A percentile compares a stretch with the other conserved stretches of the same genome.
Conservation (phyloP, 1,139 yeast genomes). For the Pichia terricola region DNA sequence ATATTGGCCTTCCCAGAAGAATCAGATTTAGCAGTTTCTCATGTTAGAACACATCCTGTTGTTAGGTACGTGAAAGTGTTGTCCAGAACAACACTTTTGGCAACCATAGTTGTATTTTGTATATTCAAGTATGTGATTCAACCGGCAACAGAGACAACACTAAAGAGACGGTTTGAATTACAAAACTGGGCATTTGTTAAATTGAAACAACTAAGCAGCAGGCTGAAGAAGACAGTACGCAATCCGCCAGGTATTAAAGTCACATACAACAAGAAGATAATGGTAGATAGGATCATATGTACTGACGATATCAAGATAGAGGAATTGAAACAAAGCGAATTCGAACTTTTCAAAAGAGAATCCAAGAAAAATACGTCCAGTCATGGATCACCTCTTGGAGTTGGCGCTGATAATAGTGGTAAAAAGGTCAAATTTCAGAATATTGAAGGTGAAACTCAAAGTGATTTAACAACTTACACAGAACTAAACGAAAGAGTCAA, state of each 20-base stretch:
- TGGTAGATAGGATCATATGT: slow-evolving; percentile 32
- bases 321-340: slow-evolving; percentile 5
- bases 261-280: slow-evolving; percentile 31
- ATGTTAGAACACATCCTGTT: slow-evolving; percentile 17
- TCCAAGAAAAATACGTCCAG: neutral
- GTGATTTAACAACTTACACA: slow-evolving; percentile 3
- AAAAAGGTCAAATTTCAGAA: slow-evolving; percentile 20
- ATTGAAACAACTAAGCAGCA: slow-evolving; percentile 13
- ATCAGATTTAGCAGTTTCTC: slow-evolving; percentile 3
- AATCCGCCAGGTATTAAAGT: slow-evolving; percentile 29
- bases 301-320: slow-evolving; percentile 17
- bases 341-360: slow-evolving; percentile 5
- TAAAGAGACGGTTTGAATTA: slow-evolving; percentile 19
- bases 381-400: neutral
- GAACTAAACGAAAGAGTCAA: slow-evolving; percentile 12
- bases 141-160: slow-evolving; percentile 21
- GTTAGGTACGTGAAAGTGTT: slow-evolving; percentile 20
- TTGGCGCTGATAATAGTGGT: neutral
- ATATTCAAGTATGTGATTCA: slow-evolving; percentile 18
- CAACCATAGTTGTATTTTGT: slow-evolving; percentile 15
- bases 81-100: slow-evolving; percentile 21
- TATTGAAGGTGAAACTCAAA: slow-evolving; percentile 10
- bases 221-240: slow-evolving; percentile 14
- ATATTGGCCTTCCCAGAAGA: slow-evolving; percentile 26
- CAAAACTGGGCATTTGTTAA: slow-evolving; percentile 15